Conservation (phyloP, 2,329 filamentous ascomycete species). For the Zelopaecilomyces penicillatus region DNA sequence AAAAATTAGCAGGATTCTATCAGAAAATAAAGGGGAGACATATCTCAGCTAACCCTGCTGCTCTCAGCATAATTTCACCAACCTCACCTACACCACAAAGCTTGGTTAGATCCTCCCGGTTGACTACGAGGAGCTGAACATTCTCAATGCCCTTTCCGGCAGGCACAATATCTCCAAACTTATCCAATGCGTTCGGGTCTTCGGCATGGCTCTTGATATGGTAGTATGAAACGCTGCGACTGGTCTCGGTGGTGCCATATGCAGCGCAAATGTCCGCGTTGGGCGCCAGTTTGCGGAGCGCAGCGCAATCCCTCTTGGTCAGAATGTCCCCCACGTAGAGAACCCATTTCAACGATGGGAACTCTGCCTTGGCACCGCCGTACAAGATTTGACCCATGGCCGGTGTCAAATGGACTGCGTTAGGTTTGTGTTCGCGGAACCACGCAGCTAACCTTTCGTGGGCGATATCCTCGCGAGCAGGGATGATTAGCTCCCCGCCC, state of each 20-base stretch:
- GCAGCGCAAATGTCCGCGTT: constrained; percentile 75
- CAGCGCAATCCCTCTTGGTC: constrained; percentile 72
- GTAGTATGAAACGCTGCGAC: constrained; percentile 74
- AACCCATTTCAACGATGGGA: constrained; percentile 66
- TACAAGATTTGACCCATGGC: constrained; percentile 94
- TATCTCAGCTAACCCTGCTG: constrained; percentile 68
- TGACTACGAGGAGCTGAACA: constrained; percentile 80
- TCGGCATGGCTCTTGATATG: constrained; percentile 60
- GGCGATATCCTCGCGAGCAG: constrained; percentile 73
- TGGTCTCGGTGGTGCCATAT: constrained; percentile 83
- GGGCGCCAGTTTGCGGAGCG: constrained; percentile 65
- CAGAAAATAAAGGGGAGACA: too few species aligned
- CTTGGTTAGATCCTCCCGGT: constrained; percentile 55
- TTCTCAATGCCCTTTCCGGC: constrained; percentile 81
- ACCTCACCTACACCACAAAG: constrained; percentile 74
- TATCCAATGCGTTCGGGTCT: constrained; percentile 45
- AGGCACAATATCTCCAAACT: constrained; percentile 60
- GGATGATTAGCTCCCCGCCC: constrained; percentile 70
- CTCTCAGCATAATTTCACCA: constrained; percentile 76
- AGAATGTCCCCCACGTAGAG: constrained; percentile 92
- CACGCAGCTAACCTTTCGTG: constrained; percentile 82
- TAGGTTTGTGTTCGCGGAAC: constrained; percentile 68
- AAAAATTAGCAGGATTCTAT: too few species aligned
- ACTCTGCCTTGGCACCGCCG: constrained; percentile 70
- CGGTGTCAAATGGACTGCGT: constrained; percentile 82